These are phyloP conservation scores for Wickerhamiella kazuoi DNA, from an alignment of 805 yeast species.

Conservation along the genomic window DNA sequence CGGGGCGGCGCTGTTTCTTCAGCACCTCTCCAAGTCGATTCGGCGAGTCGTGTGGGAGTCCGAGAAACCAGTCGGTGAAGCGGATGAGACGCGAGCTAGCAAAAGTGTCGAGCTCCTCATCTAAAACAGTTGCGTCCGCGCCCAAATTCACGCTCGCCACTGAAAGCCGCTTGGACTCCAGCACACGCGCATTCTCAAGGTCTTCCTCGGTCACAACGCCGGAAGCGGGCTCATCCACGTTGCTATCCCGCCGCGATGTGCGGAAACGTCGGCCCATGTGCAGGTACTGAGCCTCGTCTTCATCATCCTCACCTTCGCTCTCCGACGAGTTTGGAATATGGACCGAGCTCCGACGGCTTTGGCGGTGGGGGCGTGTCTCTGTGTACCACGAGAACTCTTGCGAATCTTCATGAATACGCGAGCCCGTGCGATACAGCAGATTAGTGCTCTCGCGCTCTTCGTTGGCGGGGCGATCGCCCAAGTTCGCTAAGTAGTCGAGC, in stretches of 20 bases:
- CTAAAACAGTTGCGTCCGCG: not conserved
- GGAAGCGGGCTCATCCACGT: not conserved
- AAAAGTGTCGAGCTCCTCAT: slow-evolving; percentile 1
- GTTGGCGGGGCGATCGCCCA: not conserved
- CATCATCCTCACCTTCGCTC: slow-evolving; percentile 3
- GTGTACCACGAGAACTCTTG: slow-evolving; percentile 13
- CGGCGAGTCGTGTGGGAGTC: slow-evolving; percentile 6
- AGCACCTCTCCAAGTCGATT: slow-evolving; percentile 4
- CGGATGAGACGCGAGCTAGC: slow-evolving; percentile 3
- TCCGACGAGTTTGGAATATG: slow-evolving; percentile 1
- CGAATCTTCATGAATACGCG: slow-evolving; percentile 15
- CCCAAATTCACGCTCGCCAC: not conserved
- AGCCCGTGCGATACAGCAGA: slow-evolving; percentile 15
- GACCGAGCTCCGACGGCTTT: slow-evolving; percentile 7
- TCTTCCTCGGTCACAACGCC: not conserved
- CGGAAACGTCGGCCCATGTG: slow-evolving; percentile 1
- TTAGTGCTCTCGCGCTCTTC: slow-evolving; percentile 8
- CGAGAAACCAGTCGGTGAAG: slow-evolving; percentile 7
- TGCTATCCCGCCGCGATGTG: not conserved
- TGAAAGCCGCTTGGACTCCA: not conserved
- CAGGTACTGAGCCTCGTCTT: slow-evolving; percentile 3
- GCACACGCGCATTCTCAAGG: not conserved
- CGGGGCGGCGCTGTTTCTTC: slow-evolving; percentile 1
- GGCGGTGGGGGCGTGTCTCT: slow-evolving; percentile 9
- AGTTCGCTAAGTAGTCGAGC: slow-evolving; percentile 4